These are phyloP conservation scores for Lagenaria siceraria DNA, from an alignment of 306 rosid genomes.

Conservation along the genomic window DNA sequence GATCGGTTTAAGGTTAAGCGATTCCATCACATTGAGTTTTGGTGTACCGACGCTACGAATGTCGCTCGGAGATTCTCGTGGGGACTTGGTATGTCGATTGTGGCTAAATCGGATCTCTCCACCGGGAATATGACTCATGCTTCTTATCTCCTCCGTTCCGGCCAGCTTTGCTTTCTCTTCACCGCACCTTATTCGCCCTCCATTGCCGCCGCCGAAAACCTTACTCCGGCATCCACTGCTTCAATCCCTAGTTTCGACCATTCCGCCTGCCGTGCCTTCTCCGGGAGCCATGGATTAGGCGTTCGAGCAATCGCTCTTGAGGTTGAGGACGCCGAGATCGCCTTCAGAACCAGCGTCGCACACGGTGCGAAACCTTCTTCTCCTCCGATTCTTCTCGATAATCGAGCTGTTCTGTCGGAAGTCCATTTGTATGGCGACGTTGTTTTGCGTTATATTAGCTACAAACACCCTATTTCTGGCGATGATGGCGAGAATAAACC, in stretches of 20 bases:
- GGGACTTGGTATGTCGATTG: conserved; percentile 74
- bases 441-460: conserved; percentile 70
- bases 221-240: conserved; percentile 22
- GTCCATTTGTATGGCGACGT: conserved; percentile 79
- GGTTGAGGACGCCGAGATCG: conserved; percentile 56
- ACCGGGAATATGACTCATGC: conserved; percentile 70
- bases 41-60: conserved; percentile 87
- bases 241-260: conserved; percentile 49
- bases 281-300: conserved; percentile 56
- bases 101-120: conserved; percentile 75
- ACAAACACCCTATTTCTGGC: conserved; percentile 4
- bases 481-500: conserved; percentile 16
- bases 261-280: conserved; percentile 37
- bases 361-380: conserved; percentile 45
- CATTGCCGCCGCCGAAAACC: conserved; percentile 17
- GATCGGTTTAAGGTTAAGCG: conserved; percentile 55
- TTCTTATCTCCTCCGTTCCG: conserved; percentile 85
- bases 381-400: conserved; percentile 32
- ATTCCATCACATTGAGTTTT: conserved; percentile 83
- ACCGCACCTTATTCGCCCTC: conserved; percentile 70
- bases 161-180: conserved; percentile 76
- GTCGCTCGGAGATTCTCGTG: conserved; percentile 58
- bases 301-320: conserved; percentile 71
- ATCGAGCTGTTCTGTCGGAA: conserved; percentile 38
- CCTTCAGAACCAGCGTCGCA: conserved; percentile 41